Evolutionary conservation across 768 basidiomycete species (phyloP), one percentile per base, ranked within the genome.

Genomic region (Filobasidium floriforme): DNA sequence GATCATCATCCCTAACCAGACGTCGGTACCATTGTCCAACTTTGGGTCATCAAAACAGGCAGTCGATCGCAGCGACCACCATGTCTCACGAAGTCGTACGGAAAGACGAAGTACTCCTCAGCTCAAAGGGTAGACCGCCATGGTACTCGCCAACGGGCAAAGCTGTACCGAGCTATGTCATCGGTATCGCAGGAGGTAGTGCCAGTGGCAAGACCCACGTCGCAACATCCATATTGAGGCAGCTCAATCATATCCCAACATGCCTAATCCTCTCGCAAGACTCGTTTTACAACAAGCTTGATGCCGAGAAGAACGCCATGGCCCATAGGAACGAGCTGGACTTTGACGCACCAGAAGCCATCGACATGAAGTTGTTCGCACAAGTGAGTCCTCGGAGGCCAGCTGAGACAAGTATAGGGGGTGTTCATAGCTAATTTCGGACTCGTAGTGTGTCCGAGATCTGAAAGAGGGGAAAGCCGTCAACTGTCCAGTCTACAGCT

Each of bases 181-280:
- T 81, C 28, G 81, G 81, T 1, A 79, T 81, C 59, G 81, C 80
- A 24, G 81, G 81, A 32, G 81, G 81, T 0, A 76, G 73, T 65
- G 81, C 80, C 12, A 78, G 76, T 24, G 81, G 81, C 10, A 81
- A 81, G 77, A 79, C 79, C 0, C 74, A 71, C 1, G 79, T 79
- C 5, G 79, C 79, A 1, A 69, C 72, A 46, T 77, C 78, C 15
- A 80, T 81, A 19, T 68, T 81, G 14, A 77, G 76, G 15, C 70
- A 73, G 5, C 71, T 81, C 32, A 71, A 78, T 46, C 76, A 79
- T 55, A 76, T 80, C 18, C 80, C 79, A 0, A 80, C 78, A 55
- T 88, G 98, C 43, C 86, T 94, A 62, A 96, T 99, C 71, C 79
- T 99, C 60, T 92, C 90, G 29, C 91, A 92, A 80, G 93, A 98